Base-by-base conservation (phyloP, 176 grass and related monocot species). In the Oryza rufipogon region DNA sequence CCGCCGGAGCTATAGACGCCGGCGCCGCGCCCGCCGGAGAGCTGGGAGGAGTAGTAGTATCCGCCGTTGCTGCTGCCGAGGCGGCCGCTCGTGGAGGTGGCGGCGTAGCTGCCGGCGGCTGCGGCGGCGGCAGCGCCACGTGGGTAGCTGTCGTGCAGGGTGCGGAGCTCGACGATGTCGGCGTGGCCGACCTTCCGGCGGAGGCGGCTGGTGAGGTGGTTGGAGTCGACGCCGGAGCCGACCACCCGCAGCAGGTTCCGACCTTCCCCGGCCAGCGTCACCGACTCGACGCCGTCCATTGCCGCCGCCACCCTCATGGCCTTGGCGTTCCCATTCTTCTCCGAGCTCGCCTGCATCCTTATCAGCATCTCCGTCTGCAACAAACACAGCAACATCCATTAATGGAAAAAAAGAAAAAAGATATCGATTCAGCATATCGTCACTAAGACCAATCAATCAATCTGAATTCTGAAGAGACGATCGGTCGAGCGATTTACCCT, bases 191-290 rank as follows among this genome's bases (percentile, higher is more conserved):
- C 70, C 80, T 83, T 90, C 11, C 74, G 69, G 2, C 84, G 84
- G 14, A 90, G 84, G 48, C 51, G 56, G 80, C 20, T 87, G 60
- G 85, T 75, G 11, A 90, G 89, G 39, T 70, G 5, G 84, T 83
- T 90, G 69, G 80, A 79, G 89, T 90, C 84, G 48, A 90, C n/a
- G 69, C 80, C 84, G 52, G 79, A 51, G 61, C 89, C 89, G 48
- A 87, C 46, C n/a, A 90, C 84, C 1, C 65, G 75, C 39, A 85
- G 82, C 48, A 90, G 75, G 80, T 8, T 83, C 63, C 51, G 60
- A 26, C 81, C 89, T 30, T 74, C 71, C 3, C 84, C 84, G 11
- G 80, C 1, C 80, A 90, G 47, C 80, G 84, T 80, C 80, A 90
- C 89, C 49, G 84, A 90, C 16, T 90, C 75, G 74, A 90, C 89